Evolutionary conservation across 78 protist genomes (phyloP), one percentile per base, ranked within the genome.

Genomic region (Creolimax fragrantissima): DNA sequence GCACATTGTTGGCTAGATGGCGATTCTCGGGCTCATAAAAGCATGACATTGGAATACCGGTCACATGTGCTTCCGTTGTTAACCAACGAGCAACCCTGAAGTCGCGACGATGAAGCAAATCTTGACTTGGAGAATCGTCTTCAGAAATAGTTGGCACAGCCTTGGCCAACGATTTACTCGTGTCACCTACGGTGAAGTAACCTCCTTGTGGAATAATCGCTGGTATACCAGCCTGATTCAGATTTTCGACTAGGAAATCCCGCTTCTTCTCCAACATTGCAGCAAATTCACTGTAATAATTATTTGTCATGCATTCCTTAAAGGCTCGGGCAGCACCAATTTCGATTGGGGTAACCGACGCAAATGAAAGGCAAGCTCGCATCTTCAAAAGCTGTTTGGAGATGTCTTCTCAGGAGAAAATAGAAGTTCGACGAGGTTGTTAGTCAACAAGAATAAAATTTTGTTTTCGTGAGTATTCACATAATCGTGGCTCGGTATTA

Each of bases 1-100:
- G 89, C 43, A 36, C 17, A 35, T 84, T 6, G 44, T 45, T 44
- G 2, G 74, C 90, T 44, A 35, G 74, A 3, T 90, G 41, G 41
- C 83, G 43, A 81, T 92, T 47, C 5, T 92, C 94, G 24, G 92
- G 93, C 81, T 83, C 39, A 95, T 93, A 97, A 93, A 95, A 97
- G 3, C 95, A 93, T n/a, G 91, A 35, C 0, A 94, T 92, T 3
- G 98, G 98, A 11, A 97, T 95, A 3, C 95, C 95, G 2, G 96
- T 84, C 3, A 97, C 94, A 42, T 96, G 95, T 36, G 93, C 89
- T 6, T 95, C 96, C 2, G 90, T 90, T n/a, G 96, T 94, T 32
- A 97, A n/a, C 96, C 97, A 96, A 41, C 97, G 92, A 24, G 81
- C 35, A 7, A 94, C 89, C 3, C 17, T 43, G 43, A 11, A 85